Evolutionary conservation across 495 filamentous ascomycete species (phyloP), one percentile per base, ranked within the genome.

Genomic region (Apodospora peruviana): DNA sequence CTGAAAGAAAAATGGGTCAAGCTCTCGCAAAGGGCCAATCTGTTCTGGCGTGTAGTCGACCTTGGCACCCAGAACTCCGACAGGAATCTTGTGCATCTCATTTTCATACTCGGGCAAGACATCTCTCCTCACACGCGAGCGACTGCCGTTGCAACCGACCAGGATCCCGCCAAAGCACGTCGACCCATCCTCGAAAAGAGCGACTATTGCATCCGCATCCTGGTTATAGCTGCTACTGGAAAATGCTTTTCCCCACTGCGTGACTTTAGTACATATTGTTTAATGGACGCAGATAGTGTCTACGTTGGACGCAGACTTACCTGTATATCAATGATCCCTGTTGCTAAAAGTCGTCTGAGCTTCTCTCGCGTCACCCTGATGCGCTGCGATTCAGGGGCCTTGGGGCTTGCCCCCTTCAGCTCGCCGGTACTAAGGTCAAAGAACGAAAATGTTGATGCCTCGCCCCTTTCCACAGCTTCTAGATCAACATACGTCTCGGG

Each of bases 1-100:
- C 41, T 84, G 80, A 39, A 85, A 78, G 35, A 86, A 77, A 20
- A 75, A 76, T 1, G 81, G 79, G 43, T 85, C 80, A 16, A 83
- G 70, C 41, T 51, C 47, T 18, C 53, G 41, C 17, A 69, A 12
- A 20, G 59, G 55, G 29, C 55, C 57, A 14, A 69, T 62, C 34
- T 64, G 40, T 14, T 60, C 64, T 4, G 47, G 49, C 2, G 59
- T 60, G 54, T 51, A 65, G 17, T 58, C 50, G 41, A 61, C 21
- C 45, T 57, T 61, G 37, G 60, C 41, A 39, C 66, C 66, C 50
- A 67, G 46, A 16, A 67, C 37, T 2, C 59, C 20, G 27, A 65
- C 45, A 3, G 66, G 66, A 21, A 69, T 58, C 3, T 44, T 48
- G 34, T 57, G 49, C 22, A 9, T 56, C 19, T 48, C 40, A 7